A percentile compares a stretch with the other conserved stretches of the same genome.
phyloP scores from a whole-genome alignment of 768 basidiomycete genomes.

The Kwoniella sp. region DNA sequence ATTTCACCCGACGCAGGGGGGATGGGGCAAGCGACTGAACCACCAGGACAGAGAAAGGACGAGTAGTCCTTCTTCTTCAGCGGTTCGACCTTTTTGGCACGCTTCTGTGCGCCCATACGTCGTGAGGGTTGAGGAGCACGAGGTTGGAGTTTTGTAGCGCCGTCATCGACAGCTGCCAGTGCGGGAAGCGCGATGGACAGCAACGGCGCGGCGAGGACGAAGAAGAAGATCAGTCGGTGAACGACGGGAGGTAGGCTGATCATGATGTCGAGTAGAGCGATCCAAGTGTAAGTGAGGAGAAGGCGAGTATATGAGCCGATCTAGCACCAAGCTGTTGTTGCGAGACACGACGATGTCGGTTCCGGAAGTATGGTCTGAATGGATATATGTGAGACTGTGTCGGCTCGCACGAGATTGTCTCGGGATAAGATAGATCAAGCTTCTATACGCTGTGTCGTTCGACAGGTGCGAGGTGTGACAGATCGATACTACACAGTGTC shows the following conservation, averaged over 20 bases:
- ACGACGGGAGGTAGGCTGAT: constrained; percentile 20
- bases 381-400: no score
- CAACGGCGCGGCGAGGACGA: constrained; percentile 32
- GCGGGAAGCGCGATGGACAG: constrained; percentile 21
- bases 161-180: constrained; percentile 12
- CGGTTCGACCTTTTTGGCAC: constrained; percentile 24
- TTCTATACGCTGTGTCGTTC: no score
- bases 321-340: no score
- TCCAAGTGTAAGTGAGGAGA: background rate
- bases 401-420: no score
- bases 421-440: no score
- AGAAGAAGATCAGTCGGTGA: constrained; percentile 20
- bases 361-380: no score
- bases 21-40: constrained; percentile 44
- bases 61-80: constrained; percentile 49
- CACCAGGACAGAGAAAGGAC: constrained; percentile 49
- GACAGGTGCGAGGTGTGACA: no score
- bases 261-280: constrained; percentile 15
- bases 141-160: constrained; percentile 34
- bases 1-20: constrained; percentile 19
- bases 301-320: no score
- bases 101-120: constrained; percentile 38
- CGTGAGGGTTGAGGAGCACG: constrained; percentile 32
- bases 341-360: no score
- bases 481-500: no score